A percentile compares a stretch with the other conserved stretches of the same genome.
Conservation (phyloP, 352 stramenopile genomes). For the Discostella stelligera region DNA sequence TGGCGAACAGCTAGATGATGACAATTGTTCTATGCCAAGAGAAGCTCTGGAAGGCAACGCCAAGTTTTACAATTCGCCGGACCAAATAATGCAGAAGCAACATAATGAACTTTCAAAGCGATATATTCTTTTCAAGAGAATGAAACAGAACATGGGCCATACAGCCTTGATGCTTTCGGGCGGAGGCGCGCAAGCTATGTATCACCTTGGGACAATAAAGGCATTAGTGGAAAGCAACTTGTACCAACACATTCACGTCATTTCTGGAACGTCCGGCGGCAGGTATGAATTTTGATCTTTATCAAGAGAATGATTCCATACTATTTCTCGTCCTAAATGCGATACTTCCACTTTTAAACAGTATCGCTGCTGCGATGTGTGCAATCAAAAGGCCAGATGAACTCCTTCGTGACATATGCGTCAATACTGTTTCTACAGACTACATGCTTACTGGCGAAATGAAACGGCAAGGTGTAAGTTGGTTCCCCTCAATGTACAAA, state of each 20-base stretch:
- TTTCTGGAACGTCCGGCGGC: conserved; percentile 90
- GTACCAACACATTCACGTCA: conserved; percentile 88
- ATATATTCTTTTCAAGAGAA: conserved; percentile 69
- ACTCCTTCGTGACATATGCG: conserved; percentile 80
- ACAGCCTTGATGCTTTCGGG: conserved; percentile 90
- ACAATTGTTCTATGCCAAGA: background rate
- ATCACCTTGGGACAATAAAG: conserved; percentile 90
- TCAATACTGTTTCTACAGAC: conserved; percentile 80
- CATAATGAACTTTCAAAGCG: conserved; percentile 61
- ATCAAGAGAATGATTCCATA: too few species aligned
- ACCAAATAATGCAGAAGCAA: conserved; percentile 38
- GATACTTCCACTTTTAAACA: conserved; percentile 16
- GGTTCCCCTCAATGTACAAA: conserved; percentile 85
- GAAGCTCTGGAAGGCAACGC: background rate
- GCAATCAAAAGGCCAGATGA: conserved; percentile 86
- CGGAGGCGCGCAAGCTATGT: conserved; percentile 90
- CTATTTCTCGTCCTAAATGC: too few species aligned
- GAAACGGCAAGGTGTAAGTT: conserved; percentile 77
- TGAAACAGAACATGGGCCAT: conserved; percentile 86
- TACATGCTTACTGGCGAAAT: conserved; percentile 76
- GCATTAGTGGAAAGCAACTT: conserved; percentile 87
- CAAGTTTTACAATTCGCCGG: conserved; percentile 6
- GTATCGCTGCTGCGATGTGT: conserved; percentile 88
- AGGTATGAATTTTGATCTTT: conserved; percentile 16
- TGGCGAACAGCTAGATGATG: background rate